Evolutionary conservation across 2,329 filamentous ascomycete genomes (phyloP).

Genomic region (Aspergillus cejpii): DNA sequence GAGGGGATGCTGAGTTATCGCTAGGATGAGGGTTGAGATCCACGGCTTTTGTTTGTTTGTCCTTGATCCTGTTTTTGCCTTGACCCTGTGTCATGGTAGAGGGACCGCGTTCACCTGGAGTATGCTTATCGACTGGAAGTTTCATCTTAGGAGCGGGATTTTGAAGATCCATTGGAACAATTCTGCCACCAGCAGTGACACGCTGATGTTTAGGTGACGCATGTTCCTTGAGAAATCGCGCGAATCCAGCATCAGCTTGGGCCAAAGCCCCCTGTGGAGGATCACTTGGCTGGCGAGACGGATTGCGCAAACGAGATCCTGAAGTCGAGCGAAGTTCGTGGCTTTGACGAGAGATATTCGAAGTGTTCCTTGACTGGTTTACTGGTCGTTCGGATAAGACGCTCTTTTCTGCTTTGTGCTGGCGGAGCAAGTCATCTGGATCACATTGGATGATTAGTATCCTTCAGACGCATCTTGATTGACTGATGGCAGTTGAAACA

Average conservation of each 20-base stretch:
- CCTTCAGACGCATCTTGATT: background rate
- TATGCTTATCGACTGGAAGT: conserved; percentile 17
- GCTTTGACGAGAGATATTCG: conserved; percentile 18
- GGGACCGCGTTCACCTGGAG: conserved; percentile 4
- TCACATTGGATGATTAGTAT: background rate
- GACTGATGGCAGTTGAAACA: background rate
- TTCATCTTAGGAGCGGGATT: conserved; percentile 34
- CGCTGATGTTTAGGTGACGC: conserved; percentile 45
- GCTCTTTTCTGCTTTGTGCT: conserved; percentile 16
- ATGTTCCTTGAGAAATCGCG: conserved; percentile 43
- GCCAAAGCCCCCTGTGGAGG: conserved; percentile 29
- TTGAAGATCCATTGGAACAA: conserved; percentile 42
- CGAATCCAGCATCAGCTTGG: conserved; percentile 41
- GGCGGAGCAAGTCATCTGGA: conserved; percentile 22
- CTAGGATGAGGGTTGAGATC: background rate
- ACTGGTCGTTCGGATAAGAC: conserved; percentile 23
- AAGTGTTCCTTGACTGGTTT: conserved; percentile 21
- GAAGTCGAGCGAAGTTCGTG: conserved; percentile 11
- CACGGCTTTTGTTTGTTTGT: background rate
- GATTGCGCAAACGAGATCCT: conserved; percentile 16
- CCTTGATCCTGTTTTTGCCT: conserved; percentile 3
- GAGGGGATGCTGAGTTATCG: background rate
- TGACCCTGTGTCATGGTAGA: conserved; percentile 1
- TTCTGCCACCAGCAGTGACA: conserved; percentile 45
- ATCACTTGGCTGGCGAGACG: conserved; percentile 28